Evolutionary conservation across 2,329 filamentous ascomycete species (phyloP), one percentile per base, ranked within the genome.

Genomic region (Diaporthe sp.): DNA sequence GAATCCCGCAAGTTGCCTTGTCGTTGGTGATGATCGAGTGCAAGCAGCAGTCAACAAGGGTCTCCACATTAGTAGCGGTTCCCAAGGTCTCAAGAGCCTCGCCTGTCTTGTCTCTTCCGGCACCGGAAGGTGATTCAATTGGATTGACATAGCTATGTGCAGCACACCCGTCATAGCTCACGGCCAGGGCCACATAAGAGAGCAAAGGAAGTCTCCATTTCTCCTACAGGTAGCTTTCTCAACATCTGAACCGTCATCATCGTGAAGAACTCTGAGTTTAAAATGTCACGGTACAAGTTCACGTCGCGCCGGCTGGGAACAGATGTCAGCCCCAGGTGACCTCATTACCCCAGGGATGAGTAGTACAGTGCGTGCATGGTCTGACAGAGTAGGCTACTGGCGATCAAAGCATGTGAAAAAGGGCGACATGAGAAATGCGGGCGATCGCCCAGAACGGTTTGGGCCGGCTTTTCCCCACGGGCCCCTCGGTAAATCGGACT

Each of bases 401-500:
- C 22, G 45, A 25, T 28, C 45, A 38, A 71, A 73, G 69, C 74
- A 77, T 77, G 76, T 77, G 76, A 77, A 76, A 57, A 64, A 35
- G 33, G 19, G 22, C 40, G 54, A 25, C 38, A 15, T 30, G 50
- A 68, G 47, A 28, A 40, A 54, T 13, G 72, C 72, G 52, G 30
- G 28, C 64, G 33, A 57, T 70, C 22, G 60, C 61, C 40, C 45
- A 69, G 54, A 68, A 55, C 19, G 55, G 71, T 42, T 72, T 73
- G 68, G 74, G 55, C 69, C 35, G 25, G 64, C 22, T 28, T 64
- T 75, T 70, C 74, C 71, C 74, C 74, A 75, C 74, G 71, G 64
- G 55, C 64, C 54, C 71, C 74, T 75, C 71, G 71, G 71, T 42
- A 75, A 73, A 40, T 70, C 55, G 40, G 72, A 67, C 45, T 67